Percentiles rank a stretch among this genome's conserved stretches.
These are phyloP conservation scores for Naematelia encephala DNA, from an alignment of 768 basidiomycete genomes.

Conservation along the genomic window DNA sequence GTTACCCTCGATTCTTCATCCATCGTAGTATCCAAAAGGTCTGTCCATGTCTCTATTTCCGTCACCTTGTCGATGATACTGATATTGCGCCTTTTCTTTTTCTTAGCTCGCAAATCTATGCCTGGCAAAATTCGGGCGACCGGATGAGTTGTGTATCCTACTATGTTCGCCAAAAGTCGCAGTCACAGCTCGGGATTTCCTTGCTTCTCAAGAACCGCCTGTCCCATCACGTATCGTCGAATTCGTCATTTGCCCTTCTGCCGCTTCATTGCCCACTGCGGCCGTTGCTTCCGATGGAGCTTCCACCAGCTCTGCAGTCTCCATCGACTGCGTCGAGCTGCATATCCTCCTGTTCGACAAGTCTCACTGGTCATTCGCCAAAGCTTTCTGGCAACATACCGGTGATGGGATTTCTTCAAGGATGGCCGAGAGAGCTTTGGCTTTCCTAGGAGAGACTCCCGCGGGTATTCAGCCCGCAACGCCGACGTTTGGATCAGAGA, in stretches of 20 bases:
- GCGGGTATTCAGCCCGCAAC: constrained; percentile 22
- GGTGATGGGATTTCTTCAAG: constrained; percentile 87
- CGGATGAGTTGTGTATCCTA: constrained; percentile 72
- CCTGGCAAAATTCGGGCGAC: constrained; percentile 69
- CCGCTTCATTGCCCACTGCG: constrained; percentile 25
- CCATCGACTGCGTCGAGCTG: constrained; percentile 58
- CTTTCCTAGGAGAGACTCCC: constrained; percentile 60
- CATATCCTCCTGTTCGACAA: constrained; percentile 77
- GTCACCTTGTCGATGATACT: no score
- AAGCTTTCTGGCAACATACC: constrained; percentile 94
- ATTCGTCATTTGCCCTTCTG: constrained; percentile 63
- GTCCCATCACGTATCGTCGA: constrained; percentile 60
- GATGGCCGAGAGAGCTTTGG: constrained; percentile 74
- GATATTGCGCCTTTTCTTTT: background rate
- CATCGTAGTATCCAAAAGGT: constrained; percentile 82
- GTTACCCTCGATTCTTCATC: constrained; percentile 94
- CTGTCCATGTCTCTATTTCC: no score
- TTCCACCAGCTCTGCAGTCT: constrained; percentile 7
- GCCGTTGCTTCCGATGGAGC: constrained; percentile 5
- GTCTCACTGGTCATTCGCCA: constrained; percentile 64
- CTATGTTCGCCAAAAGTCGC: constrained; percentile 72
- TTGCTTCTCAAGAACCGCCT: constrained; percentile 56
- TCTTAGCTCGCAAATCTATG: constrained; percentile 72
- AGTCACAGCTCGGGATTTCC: constrained; percentile 68
- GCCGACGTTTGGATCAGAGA: constrained; percentile 11